phyloP scores from a whole-genome alignment of 306 rosid species.

The Pyrus betulifolia region DNA sequence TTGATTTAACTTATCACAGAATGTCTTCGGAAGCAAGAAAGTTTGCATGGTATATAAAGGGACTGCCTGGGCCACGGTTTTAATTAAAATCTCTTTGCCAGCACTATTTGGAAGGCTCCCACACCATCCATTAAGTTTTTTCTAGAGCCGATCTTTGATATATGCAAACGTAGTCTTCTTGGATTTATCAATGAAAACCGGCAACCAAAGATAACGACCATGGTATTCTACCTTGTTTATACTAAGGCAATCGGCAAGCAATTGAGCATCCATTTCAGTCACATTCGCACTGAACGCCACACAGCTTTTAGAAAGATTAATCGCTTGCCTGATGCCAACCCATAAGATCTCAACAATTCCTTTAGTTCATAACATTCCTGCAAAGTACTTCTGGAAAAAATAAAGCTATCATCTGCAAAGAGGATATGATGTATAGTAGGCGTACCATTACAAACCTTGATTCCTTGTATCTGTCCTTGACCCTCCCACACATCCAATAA shows the following conservation, averaged over 20 bases:
- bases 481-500: not conserved
- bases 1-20: too few species aligned
- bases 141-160: too few species aligned
- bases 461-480: not conserved
- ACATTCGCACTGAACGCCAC: too few species aligned
- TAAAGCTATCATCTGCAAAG: not conserved
- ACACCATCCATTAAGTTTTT: too few species aligned
- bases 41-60: too few species aligned
- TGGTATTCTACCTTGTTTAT: not conserved
- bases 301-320: too few species aligned
- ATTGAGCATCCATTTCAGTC: not conserved
- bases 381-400: not conserved
- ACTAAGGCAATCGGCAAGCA: not conserved
- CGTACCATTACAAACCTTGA: too few species aligned
- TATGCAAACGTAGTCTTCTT: not conserved
- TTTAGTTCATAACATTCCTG: not conserved
- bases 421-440: not conserved
- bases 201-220: not conserved
- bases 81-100: too few species aligned
- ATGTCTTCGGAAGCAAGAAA: too few species aligned
- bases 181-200: not conserved
- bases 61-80: too few species aligned
- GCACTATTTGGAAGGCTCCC: too few species aligned
- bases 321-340: not conserved
- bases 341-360: too few species aligned